These are phyloP conservation scores for Golubevia pallescens DNA, from an alignment of 1,284 basidiomycete species.

Conservation along the genomic window DNA sequence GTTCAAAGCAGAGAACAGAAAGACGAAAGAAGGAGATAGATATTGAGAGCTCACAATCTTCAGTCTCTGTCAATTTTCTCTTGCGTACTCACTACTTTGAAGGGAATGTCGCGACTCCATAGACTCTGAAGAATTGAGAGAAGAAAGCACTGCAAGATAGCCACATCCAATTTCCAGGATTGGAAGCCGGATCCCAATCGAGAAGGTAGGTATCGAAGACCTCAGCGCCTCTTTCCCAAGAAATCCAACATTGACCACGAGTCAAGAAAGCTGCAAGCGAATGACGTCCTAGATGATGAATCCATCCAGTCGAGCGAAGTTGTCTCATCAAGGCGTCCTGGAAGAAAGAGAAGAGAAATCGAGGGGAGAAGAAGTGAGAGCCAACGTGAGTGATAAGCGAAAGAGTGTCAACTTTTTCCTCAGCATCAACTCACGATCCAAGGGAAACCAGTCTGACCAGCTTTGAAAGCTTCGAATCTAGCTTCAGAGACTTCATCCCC, in stretches of 20 bases:
- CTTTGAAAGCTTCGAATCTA: constrained; percentile 66
- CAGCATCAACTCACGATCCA: constrained; percentile 59
- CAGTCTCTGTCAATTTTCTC: too few species aligned
- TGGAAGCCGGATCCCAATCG: constrained; percentile 66
- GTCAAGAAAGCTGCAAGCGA: constrained; percentile 70
- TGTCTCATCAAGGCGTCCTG: constrained; percentile 67
- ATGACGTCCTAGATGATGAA: constrained; percentile 67
- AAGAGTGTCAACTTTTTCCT: too few species aligned
- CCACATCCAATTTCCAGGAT: constrained; percentile 67
- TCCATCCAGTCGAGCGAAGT: constrained; percentile 67
- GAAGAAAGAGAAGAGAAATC: too few species aligned
- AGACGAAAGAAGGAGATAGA: too few species aligned
- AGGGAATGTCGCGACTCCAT: constrained; percentile 40
- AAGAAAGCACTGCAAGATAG: constrained; percentile 51
- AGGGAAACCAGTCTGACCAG: constrained; percentile 68
- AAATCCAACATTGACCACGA: constrained; percentile 70
- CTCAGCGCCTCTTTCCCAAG: constrained; percentile 70
- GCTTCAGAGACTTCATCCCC: constrained; percentile 66
- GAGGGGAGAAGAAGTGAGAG: too few species aligned
- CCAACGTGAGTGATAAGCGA: too few species aligned
- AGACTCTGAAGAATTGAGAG: constrained; percentile 45
- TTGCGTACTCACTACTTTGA: constrained; percentile 23
- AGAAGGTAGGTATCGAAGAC: constrained; percentile 67
- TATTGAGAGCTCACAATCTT: too few species aligned
- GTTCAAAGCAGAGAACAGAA: too few species aligned